Percentiles rank a stretch among this genome's conserved stretches.
Evolutionary conservation across 257 asterid genomes (phyloP).

Genomic region (Solanum bulbocastanum): DNA sequence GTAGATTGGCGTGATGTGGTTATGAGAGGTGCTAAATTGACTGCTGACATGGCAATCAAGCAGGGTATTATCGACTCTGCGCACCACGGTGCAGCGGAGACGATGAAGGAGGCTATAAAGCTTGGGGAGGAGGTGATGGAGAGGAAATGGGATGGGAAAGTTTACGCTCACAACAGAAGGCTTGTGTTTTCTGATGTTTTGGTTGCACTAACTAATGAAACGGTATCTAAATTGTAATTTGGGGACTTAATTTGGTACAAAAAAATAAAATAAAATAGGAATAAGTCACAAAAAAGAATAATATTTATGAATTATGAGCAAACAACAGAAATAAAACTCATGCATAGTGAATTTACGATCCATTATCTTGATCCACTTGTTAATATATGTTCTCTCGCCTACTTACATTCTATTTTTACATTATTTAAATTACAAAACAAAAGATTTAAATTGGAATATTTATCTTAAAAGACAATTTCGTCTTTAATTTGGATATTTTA

Average conservation of each 20-base stretch:
- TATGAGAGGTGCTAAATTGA: slow-evolving; percentile 41
- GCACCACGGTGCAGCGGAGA: slow-evolving; percentile 34
- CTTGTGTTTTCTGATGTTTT: slow-evolving; percentile 40
- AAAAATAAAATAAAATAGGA: too few relatives aligned
- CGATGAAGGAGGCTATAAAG: slow-evolving; percentile 30
- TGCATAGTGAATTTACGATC: not conserved
- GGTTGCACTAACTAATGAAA: not conserved
- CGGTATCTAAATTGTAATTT: not conserved
- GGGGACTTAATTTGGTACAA: not conserved
- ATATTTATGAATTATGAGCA: not conserved
- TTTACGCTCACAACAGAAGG: slow-evolving; percentile 47
- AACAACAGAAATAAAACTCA: too few relatives aligned
- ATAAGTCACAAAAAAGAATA: too few relatives aligned
- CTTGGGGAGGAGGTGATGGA: slow-evolving; percentile 44
- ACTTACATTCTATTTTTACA: too few relatives aligned
- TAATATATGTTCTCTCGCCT: too few relatives aligned
- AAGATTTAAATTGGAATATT: too few relatives aligned
- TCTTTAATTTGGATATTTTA: not conserved
- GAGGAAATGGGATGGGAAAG: slow-evolving; percentile 51
- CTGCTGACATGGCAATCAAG: slow-evolving; percentile 37
- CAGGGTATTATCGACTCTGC: slow-evolving; percentile 47
- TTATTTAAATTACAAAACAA: too few relatives aligned
- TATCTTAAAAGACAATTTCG: not conserved
- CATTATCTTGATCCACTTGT: not conserved
- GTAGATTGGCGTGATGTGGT: slow-evolving; percentile 38